phyloP scores from a whole-genome alignment of 768 basidiomycete species.

The Artomyces pyxidatus region DNA sequence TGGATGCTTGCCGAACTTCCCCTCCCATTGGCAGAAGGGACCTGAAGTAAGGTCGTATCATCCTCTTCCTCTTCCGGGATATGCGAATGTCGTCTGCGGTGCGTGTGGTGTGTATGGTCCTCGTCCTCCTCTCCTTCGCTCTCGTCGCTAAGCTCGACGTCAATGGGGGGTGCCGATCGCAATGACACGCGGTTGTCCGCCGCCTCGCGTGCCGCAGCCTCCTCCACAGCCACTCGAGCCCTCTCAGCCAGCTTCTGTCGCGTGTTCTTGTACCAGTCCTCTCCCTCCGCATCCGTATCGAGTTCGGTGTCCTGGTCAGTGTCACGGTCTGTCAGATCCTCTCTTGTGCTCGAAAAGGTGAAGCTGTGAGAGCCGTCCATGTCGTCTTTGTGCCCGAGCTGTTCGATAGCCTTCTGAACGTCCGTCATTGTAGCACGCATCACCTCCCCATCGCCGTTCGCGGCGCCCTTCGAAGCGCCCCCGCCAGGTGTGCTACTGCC shows the following conservation, averaged over 20 bases:
- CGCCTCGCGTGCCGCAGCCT: slow-evolving; percentile 41
- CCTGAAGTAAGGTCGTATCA: slow-evolving; percentile 17
- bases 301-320: slow-evolving; percentile 46
- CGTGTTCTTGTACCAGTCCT: slow-evolving; percentile 59
- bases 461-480: not conserved
- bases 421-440: slow-evolving; percentile 89
- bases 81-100: slow-evolving; percentile 34
- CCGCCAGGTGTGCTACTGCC: not conserved
- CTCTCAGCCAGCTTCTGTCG: slow-evolving; percentile 62
- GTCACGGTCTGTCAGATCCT: slow-evolving; percentile 38
- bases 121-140: slow-evolving; percentile 60
- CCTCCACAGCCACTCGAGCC: slow-evolving; percentile 55
- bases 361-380: slow-evolving; percentile 60
- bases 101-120: not conserved
- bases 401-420: slow-evolving; percentile 85
- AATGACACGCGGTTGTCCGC: slow-evolving; percentile 26
- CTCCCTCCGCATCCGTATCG: slow-evolving; percentile 41
- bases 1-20: slow-evolving; percentile 11
- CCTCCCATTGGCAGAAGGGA: slow-evolving; percentile 1
- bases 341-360: slow-evolving; percentile 66
- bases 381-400: slow-evolving; percentile 53
- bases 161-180: slow-evolving; percentile 51
- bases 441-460: slow-evolving; percentile 37
- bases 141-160: slow-evolving; percentile 72
- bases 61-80: slow-evolving; percentile 71